These are phyloP conservation scores for Collybia mongolica DNA, from an alignment of 768 basidiomycete species.

Conservation along the genomic window DNA sequence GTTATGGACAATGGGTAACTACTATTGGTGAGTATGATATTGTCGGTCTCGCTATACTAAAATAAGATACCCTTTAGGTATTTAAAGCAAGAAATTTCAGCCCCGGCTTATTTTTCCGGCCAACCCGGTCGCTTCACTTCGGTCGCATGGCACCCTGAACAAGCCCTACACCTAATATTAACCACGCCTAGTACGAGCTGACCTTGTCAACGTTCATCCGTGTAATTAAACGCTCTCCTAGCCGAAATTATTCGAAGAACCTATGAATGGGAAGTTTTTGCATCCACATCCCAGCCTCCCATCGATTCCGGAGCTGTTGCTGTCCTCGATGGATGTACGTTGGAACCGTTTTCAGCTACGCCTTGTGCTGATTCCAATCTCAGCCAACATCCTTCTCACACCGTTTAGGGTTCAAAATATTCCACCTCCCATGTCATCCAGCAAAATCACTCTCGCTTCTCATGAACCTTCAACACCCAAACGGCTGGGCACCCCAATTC, in stretches of 20 bases:
- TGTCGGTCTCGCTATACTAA: not conserved
- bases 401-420: conserved; percentile 93
- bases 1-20: conserved; percentile 92
- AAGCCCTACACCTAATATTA: conserved; percentile 59
- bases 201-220: not conserved
- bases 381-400: conserved; percentile 79
- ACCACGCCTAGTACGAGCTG: conserved; percentile 61
- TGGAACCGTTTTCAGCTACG: not conserved
- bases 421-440: conserved; percentile 96
- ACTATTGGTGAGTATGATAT: conserved; percentile 70
- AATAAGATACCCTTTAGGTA: conserved; percentile 52
- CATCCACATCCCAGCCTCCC: conserved; percentile 58
- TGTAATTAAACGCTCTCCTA: conserved; percentile 20
- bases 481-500: conserved; percentile 50
- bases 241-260: conserved; percentile 55
- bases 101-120: conserved; percentile 31
- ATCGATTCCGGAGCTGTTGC: conserved; percentile 82
- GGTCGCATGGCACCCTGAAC: conserved; percentile 87
- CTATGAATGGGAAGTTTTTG: conserved; percentile 79
- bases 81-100: conserved; percentile 84
- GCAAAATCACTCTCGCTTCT: conserved; percentile 34
- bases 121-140: conserved; percentile 61
- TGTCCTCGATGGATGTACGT: conserved; percentile 85
- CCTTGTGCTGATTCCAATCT: not conserved
- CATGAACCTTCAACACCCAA: conserved; percentile 13